Evolutionary conservation across 768 basidiomycete genomes (phyloP), one percentile per base, ranked within the genome.

Genomic region (Melanogaster broomeanus): DNA sequence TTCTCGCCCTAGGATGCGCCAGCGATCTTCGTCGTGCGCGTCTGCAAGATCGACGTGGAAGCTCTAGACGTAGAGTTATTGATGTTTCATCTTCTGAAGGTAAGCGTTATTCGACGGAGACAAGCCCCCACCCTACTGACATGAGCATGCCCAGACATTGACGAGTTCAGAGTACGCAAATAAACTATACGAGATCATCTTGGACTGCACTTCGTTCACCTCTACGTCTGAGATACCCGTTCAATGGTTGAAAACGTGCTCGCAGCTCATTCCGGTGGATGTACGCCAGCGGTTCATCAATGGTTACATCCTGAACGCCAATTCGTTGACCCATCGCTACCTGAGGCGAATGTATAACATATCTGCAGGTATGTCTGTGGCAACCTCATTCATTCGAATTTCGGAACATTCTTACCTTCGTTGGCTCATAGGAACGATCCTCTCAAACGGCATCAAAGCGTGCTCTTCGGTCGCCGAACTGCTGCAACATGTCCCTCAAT

Each of bases 151-250:
- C 2, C 58, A 88, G 87, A 81, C 75, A 16, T 60, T 90, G 47
- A 76, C 74, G 13, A 72, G 75, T 8, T 68, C 79, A 7, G 67
- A 63, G 15, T 79, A 84, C 64, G 71, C 68, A 37, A 69, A 77
- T 40, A 77, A 77, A 25, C 52, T 63, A 4, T 90, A 86, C 62
- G 88, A 92, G 42, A 72, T 95, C 42, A 80, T 95, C 55, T 63
- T 93, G 28, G 92, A 95, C 59, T 92, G 87, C 69, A 93, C 91
- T 31, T 79, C 78, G 9, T 93, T 93, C 64, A 77, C 83, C 3
- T 76, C 85, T 2, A 77, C 79, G 10, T 89, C 90, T 0, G 89
- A 93, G 67, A 74, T 93, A 8, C 92, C 93, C 0, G 72, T 89
- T 9, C 86, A 88, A 55, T 91, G 88, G 87, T 63, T 93, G 41